Evolutionary conservation across 2,329 filamentous ascomycete genomes (phyloP), one percentile per base, ranked within the genome.

Genomic region (Talaromyces sp.): DNA sequence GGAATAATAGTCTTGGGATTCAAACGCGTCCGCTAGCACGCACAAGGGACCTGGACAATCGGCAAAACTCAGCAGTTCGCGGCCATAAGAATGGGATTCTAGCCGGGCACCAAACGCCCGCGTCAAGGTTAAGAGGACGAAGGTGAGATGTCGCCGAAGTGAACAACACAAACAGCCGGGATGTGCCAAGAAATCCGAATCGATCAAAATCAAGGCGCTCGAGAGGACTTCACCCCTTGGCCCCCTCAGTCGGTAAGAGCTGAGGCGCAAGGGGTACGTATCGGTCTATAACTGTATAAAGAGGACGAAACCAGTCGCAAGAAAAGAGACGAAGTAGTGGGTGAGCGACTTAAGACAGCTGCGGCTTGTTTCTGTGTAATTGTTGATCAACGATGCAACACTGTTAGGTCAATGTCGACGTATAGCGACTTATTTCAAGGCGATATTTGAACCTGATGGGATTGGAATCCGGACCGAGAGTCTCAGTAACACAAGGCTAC

Each of bases 261-360:
- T 60, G 61, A 57, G 57, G 62, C 35, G 62, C 58, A 59, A 64
- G 62, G 50, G 58, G 61, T 58, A 62, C 48, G 48, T 56, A 64
- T 62, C 59, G 61, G 60, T 55, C 62, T 55, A 66, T 65, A 62
- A 62, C 59, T 63, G 59, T 59, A 64, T 44, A 40, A 48, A 50
- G 48, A 40, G 23, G 52, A 25, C 28, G 33, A 54, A 33, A 33
- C 33, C 44, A 37, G 16, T 23, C 35, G 54, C 7, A 16, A 12
- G 23, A 25, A 16, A 48, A 48, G 23, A 48, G 21, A 48, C 44
- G 44, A 48, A 14, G 12, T 28, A 23, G 44, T 48, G 44, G 54
- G 37, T 57, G 37, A 14, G 54, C 37, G 54, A 42, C 23, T 16
- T 39, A 14, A 25, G 54, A 28, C 35, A 21, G 21, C 37, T 28